phyloP scores from a whole-genome alignment of 1,284 basidiomycete genomes.

The Tranzscheliella williamsii region DNA sequence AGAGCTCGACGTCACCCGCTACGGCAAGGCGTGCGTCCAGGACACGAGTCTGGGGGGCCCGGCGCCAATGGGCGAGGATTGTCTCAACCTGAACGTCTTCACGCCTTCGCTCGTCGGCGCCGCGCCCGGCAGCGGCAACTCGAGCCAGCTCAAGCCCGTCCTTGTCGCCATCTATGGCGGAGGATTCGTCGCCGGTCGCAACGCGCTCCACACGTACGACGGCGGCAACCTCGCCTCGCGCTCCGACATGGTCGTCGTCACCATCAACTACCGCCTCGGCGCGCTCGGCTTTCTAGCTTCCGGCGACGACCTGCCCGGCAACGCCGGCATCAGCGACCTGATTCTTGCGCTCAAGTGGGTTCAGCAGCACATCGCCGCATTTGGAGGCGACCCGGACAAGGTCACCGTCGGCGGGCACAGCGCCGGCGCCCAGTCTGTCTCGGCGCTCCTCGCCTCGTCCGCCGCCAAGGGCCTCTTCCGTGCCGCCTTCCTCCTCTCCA shows the following conservation, averaged over 20 bases:
- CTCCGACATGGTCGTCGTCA: conserved; percentile 67
- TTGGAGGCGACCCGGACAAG: conserved; percentile 70
- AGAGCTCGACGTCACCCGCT: conserved; percentile 25
- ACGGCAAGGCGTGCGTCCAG: conserved; percentile 25
- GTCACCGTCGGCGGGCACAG: conserved; percentile 87
- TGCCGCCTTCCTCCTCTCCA: conserved; percentile 26
- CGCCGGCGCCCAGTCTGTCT: conserved; percentile 68
- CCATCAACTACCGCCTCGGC: conserved; percentile 66
- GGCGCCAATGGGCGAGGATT: conserved; percentile 60
- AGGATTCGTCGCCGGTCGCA: conserved; percentile 62
- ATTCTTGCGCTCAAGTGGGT: conserved; percentile 65
- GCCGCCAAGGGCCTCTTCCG: conserved; percentile 15
- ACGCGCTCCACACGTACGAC: conserved; percentile 62
- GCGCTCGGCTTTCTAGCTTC: conserved; percentile 44
- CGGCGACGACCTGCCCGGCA: conserved; percentile 23
- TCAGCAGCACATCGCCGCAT: conserved; percentile 65
- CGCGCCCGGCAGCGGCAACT: conserved; percentile 1
- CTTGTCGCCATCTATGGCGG: conserved; percentile 65
- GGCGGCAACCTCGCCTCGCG: conserved; percentile 64
- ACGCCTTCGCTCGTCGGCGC: conserved; percentile 63
- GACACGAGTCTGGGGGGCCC: conserved; percentile 5
- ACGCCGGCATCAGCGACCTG: conserved; percentile 53
- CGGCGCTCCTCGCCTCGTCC: conserved; percentile 15
- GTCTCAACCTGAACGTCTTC: conserved; percentile 68
- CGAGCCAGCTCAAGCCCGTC: conserved; percentile 65